phyloP scores from a whole-genome alignment of 257 asterid species.

The Voacanga thouarsii region DNA sequence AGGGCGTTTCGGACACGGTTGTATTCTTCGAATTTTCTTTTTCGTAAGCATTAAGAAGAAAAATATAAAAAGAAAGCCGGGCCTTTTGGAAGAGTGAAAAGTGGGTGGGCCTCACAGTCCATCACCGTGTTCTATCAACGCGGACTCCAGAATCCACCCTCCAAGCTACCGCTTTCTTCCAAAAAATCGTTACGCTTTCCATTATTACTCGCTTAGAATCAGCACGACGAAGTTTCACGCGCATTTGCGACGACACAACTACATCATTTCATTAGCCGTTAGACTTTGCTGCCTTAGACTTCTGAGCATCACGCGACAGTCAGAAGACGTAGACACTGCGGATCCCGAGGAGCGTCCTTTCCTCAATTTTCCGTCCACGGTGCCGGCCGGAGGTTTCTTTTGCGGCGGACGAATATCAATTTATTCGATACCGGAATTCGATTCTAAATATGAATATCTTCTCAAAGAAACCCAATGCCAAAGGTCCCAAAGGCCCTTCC shows the following conservation, averaged over 20 bases:
- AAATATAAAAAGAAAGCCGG: too few species aligned
- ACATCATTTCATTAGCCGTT: background rate
- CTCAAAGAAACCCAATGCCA: slow-evolving; percentile 81
- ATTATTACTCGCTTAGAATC: background rate
- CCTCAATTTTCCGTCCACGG: background rate
- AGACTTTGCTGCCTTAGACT: background rate
- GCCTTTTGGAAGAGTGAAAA: too few species aligned
- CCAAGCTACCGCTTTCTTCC: background rate
- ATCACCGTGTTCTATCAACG: too few species aligned
- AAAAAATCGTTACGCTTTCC: too few species aligned
- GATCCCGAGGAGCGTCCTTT: background rate
- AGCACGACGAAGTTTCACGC: background rate
- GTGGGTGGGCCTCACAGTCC: too few species aligned
- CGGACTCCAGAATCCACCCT: too few species aligned
- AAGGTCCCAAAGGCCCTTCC: slow-evolving; percentile 41
- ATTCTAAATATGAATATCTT: slow-evolving; percentile 57
- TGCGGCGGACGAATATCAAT: background rate
- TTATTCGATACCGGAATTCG: background rate
- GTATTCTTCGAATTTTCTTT: too few species aligned
- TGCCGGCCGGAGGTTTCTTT: background rate
- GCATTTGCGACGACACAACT: background rate
- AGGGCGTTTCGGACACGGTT: too few species aligned
- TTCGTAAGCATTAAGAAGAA: too few species aligned
- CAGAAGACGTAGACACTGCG: background rate
- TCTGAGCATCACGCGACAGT: background rate